Base-by-base conservation (phyloP, 129 eudicot species). In the Ambrosia artemisiifolia region DNA sequence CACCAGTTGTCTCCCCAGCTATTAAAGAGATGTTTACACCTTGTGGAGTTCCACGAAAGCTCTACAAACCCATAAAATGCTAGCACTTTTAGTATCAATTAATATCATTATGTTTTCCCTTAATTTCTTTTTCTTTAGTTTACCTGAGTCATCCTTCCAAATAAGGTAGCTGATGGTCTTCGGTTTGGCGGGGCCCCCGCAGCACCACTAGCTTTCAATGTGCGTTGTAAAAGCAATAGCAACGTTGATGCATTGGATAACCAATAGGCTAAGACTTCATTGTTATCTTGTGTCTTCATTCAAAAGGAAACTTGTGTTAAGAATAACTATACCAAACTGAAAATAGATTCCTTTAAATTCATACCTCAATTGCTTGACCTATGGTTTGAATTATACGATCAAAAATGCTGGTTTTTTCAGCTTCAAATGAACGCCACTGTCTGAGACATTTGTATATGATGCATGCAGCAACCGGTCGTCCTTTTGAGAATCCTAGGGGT, bases 121-220 rank as follows among this genome's bases (percentile, higher is more conserved):
- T 36, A 38, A 16, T 36, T 55, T 10, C 20, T 48, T 54, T n/a
- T 64, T 36, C 11, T 35, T 40, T 9, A 7, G 11, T 75, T 74
- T 79, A 94, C 97, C 95, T 79, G 93, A 54, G 99, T 94, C 99
- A 94, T 94, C 85, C 99, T 88, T 74, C 97, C 99, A 64, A 78
- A 78, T 18, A 78, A 56, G 43, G 77, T 63, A 54, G 82, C 82
- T 50, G 98, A 88, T 24, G 96, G 65, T 35, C 99, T 83, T 30
- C 97, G 87, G 63, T 88, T 89, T 53, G 80, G 97, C 72, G 92
- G 84, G 35, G 82, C 71, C 65, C 99, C 99, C 77, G 93, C 88
- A 74, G 93, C 93, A 20, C 91, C 97, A 51, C 89, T 79, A 51
- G 93, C 97, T 84, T 94, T 94, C 57, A 90, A 75, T 44, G 99